Base-by-base conservation (phyloP, 495 filamentous ascomycete genomes). In the Neurospora pannonica region DNA sequence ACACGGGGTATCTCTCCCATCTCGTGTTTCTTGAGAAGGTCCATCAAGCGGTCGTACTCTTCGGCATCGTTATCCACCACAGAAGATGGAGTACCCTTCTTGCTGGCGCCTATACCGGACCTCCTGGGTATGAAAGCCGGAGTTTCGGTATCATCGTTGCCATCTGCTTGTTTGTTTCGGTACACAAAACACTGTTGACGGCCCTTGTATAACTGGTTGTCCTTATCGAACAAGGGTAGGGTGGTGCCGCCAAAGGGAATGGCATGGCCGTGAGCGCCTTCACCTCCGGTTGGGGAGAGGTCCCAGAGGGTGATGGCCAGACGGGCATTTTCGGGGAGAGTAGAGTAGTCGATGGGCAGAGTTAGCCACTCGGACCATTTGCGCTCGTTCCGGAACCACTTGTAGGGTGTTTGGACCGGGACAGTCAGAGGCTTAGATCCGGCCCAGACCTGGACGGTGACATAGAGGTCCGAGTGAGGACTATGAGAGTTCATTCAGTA, bases 261-360 rank as follows among this genome's bases (percentile, higher is more conserved):
- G 34, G 92, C 90, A 84, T 97, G 94, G 9, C 88, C 90, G 38
- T 90, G 86, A 6, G 88, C 84, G 48, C 88, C 87, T 43, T 88
- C 82, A 40, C 90, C 88, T 38, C 90, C 90, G 24, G 90, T 88
- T 5, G 95, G 94, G 7, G 93, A 96, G 31, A 98, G 81, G 78
- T 99, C 96, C 97, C 96, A 98, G 72, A 98, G 83, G 13, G 96
- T 99, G 67, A 99, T 93, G 13, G 97, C 96, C 38, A 99, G 87
- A 77, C 94, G 93, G 3, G 94, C 88, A 74, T 90, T 91, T 37
- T 92, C 83, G 28, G 95, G 94, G 4, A 95, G 87, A 70, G 91
- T 90, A 67, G 92, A 90, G 76, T 97, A 94, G 3, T 87, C 87
- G 78, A 97, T 89, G 15, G 97, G 95, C 69, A 99, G 82, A 13